Conservation (phyloP, 352 stramenopile species). For the Thalassiosira hispida region DNA sequence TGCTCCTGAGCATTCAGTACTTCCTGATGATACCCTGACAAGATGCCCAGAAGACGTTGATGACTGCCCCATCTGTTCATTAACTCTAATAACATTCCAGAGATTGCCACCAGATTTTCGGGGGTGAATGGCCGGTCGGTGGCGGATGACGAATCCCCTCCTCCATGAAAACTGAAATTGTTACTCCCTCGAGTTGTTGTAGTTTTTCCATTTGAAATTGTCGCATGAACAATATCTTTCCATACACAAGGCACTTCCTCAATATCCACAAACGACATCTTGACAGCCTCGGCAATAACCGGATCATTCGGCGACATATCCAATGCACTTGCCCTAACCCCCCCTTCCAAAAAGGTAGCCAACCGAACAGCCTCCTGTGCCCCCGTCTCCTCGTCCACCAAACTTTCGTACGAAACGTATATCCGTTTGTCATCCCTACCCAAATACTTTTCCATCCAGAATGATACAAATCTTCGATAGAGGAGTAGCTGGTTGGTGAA, state of each 20-base stretch:
- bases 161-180: constrained; percentile 8
- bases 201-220: neutral
- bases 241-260: constrained; percentile 48
- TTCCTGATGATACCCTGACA: constrained; percentile 1
- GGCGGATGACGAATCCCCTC: constrained; percentile 23
- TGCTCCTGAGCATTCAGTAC: neutral
- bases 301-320: neutral
- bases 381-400: constrained; percentile 19
- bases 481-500: constrained; percentile 38
- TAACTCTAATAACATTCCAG: constrained; percentile 45
- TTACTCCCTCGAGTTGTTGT: neutral
- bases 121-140: constrained; percentile 34
- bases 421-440: constrained; percentile 36
- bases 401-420: constrained; percentile 50
- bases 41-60: constrained; percentile 6
- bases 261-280: constrained; percentile 6
- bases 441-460: constrained; percentile 53
- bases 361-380: constrained; percentile 4
- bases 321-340: neutral
- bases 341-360: constrained; percentile 9
- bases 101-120: constrained; percentile 35
- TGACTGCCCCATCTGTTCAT: constrained; percentile 57
- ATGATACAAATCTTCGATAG: constrained; percentile 53
- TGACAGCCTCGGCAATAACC: constrained; percentile 8
- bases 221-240: constrained; percentile 39